Evolutionary conservation across 75 land plant species (phyloP), one percentile per base, ranked within the genome.

Genomic region (Cryptomeria japonica): DNA sequence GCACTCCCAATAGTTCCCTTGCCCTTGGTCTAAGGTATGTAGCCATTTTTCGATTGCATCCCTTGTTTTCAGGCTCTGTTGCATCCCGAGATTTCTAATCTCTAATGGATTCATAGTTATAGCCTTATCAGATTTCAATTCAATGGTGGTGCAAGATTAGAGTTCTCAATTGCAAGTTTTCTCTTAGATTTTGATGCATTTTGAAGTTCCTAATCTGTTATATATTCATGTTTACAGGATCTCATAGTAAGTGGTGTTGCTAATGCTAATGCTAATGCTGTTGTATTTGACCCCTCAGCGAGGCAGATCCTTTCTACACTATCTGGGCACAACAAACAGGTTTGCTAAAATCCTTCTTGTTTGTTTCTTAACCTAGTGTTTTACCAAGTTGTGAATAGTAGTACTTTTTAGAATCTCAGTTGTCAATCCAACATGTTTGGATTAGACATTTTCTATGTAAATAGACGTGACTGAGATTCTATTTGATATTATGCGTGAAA

Each of bases 271-370:
- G 38, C 96, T 38, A 96, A 93, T 92, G 99, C 95, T 80, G 93
- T 94, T 38, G 88, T 98, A 44, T 97, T 97, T 91, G 93, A 94
- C 86, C 93, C 94, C 49, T 53, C 93, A 28, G 94, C 97, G 6
- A 96, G 96, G 31, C 89, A 97, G 84, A 94, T 98, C 18, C 38
- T 97, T 53, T 93, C 96, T 13, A 94, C 97, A 41, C 95, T 98
- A 15, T 92, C 94, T 91, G 99, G 99, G 51, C 99, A 98, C 87
- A 97, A 93, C 49, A 97, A 98, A 88, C 93, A 94, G 95, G 99
- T 98, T 84, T 78, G 85, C 44, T 32, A 16, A 18, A 19, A 47
- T 90, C 12, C 53, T 80, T 12, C 34, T 31, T 22, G 9, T 7
- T 19, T 25, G 70, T 34, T 32, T 80, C 3, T 86, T 28, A 9